These are phyloP conservation scores for Phytopythium sindhum DNA, from an alignment of 352 stramenopile species.

Conservation along the genomic window DNA sequence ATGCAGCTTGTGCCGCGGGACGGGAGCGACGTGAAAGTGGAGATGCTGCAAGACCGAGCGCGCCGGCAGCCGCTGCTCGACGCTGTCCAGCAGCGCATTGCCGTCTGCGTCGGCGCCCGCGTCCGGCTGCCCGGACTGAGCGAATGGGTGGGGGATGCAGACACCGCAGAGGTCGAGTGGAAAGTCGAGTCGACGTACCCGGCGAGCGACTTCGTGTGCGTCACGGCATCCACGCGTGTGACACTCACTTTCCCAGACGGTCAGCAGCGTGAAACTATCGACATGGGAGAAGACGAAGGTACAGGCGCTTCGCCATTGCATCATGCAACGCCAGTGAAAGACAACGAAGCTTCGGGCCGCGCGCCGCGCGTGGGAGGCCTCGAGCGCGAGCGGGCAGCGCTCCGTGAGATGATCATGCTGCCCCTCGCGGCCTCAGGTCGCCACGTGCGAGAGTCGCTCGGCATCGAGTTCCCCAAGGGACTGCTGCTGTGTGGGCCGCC, in stretches of 20 bases:
- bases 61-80: conserved; percentile 52
- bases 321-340: not conserved
- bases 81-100: conserved; percentile 48
- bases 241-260: conserved; percentile 36
- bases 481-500: conserved; percentile 71
- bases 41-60: conserved; percentile 19
- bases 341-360: not conserved
- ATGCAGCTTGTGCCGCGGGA: conserved; percentile 28
- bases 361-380: conserved; percentile 51
- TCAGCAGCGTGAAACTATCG: not conserved
- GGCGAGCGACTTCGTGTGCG: conserved; percentile 20
- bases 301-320: no score
- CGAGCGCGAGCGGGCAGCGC: conserved; percentile 47
- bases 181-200: conserved; percentile 50
- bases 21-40: not conserved
- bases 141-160: not conserved
- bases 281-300: not conserved
- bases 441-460: conserved; percentile 23
- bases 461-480: conserved; percentile 69
- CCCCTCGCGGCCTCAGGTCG: conserved; percentile 15
- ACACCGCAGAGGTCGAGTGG: conserved; percentile 26
- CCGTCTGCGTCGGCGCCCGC: conserved; percentile 32
- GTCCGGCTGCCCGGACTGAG: conserved; percentile 35
- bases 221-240: conserved; percentile 47
- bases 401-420: conserved; percentile 74